Base-by-base conservation (phyloP, 1,284 basidiomycete genomes). In the Cutaneotrichosporon curvatum region DNA sequence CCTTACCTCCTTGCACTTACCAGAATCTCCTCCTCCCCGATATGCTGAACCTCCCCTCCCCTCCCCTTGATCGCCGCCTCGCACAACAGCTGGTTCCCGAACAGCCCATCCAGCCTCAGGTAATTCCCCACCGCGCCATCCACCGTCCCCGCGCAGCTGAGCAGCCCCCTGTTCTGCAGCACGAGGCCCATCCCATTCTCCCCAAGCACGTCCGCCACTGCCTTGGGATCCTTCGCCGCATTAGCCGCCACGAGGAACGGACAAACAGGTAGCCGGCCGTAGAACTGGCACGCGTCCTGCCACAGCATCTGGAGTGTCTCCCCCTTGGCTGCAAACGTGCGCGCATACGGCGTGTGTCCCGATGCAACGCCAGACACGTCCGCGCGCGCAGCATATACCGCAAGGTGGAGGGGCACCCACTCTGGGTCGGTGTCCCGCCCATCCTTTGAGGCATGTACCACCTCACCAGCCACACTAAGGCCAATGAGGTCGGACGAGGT, bases 241-340 rank as follows among this genome's bases (percentile, higher is more conserved):
- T 38, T 31, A 3, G 23, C 32, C 5, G 14, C 32, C 16, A 15
- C 32, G 9, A 16, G 5, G 40, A 60, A 56, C 4, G 56, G 48
- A 23, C 58, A 36, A 11, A 45, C 37, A 35, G 53, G 40, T 22
- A 58, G 40, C 2, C 43, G 37, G 12, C 55, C 38, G 47, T 55
- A 51, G 39, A 58, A 60, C 3, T 50, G 55, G 32, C 58, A 60
- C 21, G 48, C 50, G 54, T 60, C 58, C 50, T 60, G 58, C 31
- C 55, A 47, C 18, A 56, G 51, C 53, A 58, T 60, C 38, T 56
- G 48, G n/a, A 53, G 43, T 8, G 30, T 20, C 31, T 51, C 31
- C 8, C 46, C 40, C 34, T 51, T 49, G 46, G 49, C 44, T 9
- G 51, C 43, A n/a, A 56, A 56, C 9, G 54, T 47, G 30, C 56